Conservation (phyloP, 441 rosid genomes). For the Corymbia calophylla region DNA sequence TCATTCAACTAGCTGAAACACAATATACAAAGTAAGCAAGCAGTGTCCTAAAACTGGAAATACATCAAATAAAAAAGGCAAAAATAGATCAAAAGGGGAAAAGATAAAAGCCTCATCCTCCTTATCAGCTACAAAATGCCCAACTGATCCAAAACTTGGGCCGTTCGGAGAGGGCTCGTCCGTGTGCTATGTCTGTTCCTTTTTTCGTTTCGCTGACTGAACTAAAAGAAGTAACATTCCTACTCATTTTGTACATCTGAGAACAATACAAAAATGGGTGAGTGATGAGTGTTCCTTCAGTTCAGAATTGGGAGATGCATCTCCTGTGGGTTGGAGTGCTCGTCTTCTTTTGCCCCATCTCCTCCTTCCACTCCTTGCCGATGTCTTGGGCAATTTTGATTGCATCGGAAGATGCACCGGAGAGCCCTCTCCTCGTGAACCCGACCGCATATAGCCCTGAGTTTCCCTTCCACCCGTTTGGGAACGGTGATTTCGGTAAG, state of each 20-base stretch:
- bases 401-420: slow-evolving; percentile 74
- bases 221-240: not conserved
- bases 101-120: slow-evolving; percentile 48
- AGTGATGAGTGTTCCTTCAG: not conserved
- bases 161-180: slow-evolving; percentile 4
- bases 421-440: slow-evolving; percentile 88
- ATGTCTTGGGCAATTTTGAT: slow-evolving; percentile 59
- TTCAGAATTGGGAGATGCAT: slow-evolving; percentile 70
- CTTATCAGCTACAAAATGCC: slow-evolving; percentile 45
- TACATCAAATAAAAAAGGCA: not conserved
- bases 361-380: slow-evolving; percentile 58
- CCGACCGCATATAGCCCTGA: slow-evolving; percentile 86
- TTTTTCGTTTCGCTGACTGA: not conserved
- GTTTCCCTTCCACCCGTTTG: slow-evolving; percentile 79
- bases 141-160: slow-evolving; percentile 37
- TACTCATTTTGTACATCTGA: not conserved
- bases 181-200: not conserved
- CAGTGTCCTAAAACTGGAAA: not conserved
- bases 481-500: slow-evolving; percentile 56
- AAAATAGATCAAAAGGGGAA: not conserved
- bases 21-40: not conserved
- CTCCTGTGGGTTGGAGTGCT: slow-evolving; percentile 49
- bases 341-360: slow-evolving; percentile 48
- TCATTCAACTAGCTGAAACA: not conserved
- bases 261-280: not conserved